Evolutionary conservation across 2,329 filamentous ascomycete species (phyloP), one percentile per base, ranked within the genome.

Genomic region (Colletotrichum noveboracense): DNA sequence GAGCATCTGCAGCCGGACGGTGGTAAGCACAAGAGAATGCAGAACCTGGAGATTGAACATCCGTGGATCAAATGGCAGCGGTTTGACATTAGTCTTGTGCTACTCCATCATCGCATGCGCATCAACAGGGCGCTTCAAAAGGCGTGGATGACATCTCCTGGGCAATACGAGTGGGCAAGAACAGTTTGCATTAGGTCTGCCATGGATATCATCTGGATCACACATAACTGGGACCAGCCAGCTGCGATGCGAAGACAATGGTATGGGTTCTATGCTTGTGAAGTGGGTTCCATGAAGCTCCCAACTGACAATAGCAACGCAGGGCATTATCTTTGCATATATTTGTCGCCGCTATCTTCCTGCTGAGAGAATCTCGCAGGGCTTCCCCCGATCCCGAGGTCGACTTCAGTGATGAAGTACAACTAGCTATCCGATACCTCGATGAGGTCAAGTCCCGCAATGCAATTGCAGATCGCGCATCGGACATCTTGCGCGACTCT

Each of bases 61-160:
- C 75, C 75, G 6, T 77, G 73, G 73, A 64, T 77, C 26, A 76
- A 72, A n/a, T 76, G 73, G 73, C 73, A 76, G 48, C 69, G 75
- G 1, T 77, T 77, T 30, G 73, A 77, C 26, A 76, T 77, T 16
- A 77, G 74, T 24, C 69, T 77, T 4, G 73, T 73, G 6, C 48
- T 77, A 8, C 69, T 76, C 3, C 69, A 76, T 30, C 76, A 77
- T 21, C 67, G 73, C 6, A 65, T 77, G 18, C 68, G 68, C 5
- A 77, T 77, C 26, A 76, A 77, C 12, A 70, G 73, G 9, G 56
- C 73, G 8, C 58, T 77, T 5, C 62, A 70, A 16, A 43, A 62
- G 4, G 5, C 68, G 13, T 76, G 76, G 68, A 32, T 56, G 10
- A 18, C 6, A 5, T 55, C 30, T 3, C 69, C 69, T 3, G 64